Evolutionary conservation across 768 basidiomycete species (phyloP).

Genomic region (Hebeloma cylindrosporum): DNA sequence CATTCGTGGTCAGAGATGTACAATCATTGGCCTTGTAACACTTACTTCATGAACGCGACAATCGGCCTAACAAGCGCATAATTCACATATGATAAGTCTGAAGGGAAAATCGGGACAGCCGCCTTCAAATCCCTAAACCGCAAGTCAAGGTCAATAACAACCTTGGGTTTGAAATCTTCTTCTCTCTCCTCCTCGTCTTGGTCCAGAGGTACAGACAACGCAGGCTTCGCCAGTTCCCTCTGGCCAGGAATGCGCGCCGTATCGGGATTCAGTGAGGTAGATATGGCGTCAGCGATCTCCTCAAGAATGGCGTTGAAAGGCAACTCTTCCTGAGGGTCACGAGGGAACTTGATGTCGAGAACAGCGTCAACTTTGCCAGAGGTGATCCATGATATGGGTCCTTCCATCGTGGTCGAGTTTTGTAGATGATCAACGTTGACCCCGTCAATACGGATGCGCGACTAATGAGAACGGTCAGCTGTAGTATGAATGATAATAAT

Average conservation of each 20-base stretch:
- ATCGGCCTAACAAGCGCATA: slow-evolving; percentile 93
- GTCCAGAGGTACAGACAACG: slow-evolving; percentile 69
- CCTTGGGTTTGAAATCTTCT: slow-evolving; percentile 43
- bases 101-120: slow-evolving; percentile 87
- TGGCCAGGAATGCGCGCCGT: slow-evolving; percentile 77
- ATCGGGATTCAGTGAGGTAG: slow-evolving; percentile 51
- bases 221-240: slow-evolving; percentile 81
- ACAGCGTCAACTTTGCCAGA: slow-evolving; percentile 97
- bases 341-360: slow-evolving; percentile 96
- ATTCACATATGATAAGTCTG: slow-evolving; percentile 87
- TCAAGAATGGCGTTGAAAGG: slow-evolving; percentile 80
- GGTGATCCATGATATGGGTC: slow-evolving; percentile 96
- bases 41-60: slow-evolving; percentile 97
- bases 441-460: slow-evolving; percentile 94
- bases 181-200: slow-evolving; percentile 31
- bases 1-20: too few species aligned
- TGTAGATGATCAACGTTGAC: slow-evolving; percentile 96
- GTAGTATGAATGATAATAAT: not conserved
- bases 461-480: slow-evolving; percentile 43
- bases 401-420: slow-evolving; percentile 74
- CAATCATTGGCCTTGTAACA: slow-evolving; percentile 23
- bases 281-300: slow-evolving; percentile 89
- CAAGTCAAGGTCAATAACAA: slow-evolving; percentile 89
- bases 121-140: slow-evolving; percentile 96
- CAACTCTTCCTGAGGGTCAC: slow-evolving; percentile 64